Base-by-base conservation (phyloP, 345 rosid species). In the Turnera subulata region DNA sequence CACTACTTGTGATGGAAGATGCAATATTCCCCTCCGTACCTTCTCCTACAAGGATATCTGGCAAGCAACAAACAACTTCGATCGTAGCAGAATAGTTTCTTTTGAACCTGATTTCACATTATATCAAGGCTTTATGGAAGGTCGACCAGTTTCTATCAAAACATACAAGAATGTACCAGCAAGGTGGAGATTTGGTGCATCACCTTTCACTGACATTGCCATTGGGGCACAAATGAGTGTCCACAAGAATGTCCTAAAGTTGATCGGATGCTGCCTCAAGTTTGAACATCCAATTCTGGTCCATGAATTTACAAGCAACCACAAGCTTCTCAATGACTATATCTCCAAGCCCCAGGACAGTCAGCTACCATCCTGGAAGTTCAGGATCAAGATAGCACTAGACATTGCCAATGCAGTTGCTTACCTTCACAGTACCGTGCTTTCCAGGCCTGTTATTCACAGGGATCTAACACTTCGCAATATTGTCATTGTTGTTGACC, bases 181-280 rank as follows among this genome's bases (percentile, higher is more conserved):
- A 11, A 45, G 17, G 20, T 16, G 16, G 38, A 11, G 11, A 1
- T 1, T 1, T 46, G 6, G 18, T 0, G 42, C 16, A 35, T 39
- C 40, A 5, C n/a, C 29, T 11, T 18, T 54, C 6, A 37, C 8
- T 11, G 58, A 37, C 10, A 6, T 54, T 11, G 58, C 14, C n/a
- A 19, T 37, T 6, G 40, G 45, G 13, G 19, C 45, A 54, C 58
- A 54, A 38, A 35, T 35, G 58, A 54, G 24, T 5, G n/a, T 37
- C 11, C 58, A 37, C 24, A 54, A 37, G 14, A 54, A 37, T 54
- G 58, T 54, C 8, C 17, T 54, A 4, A 54, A 54, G 42, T 0
- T 54, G 6, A 35, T 54, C 11, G 58, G 58, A 35, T 20, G 45
- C n/a, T 54, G 58, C 15, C n/a, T 54, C 1, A 45, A 37, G 15